phyloP scores from a whole-genome alignment of 2,329 filamentous ascomycete genomes.

The Fusarium brevicatenulatum region DNA sequence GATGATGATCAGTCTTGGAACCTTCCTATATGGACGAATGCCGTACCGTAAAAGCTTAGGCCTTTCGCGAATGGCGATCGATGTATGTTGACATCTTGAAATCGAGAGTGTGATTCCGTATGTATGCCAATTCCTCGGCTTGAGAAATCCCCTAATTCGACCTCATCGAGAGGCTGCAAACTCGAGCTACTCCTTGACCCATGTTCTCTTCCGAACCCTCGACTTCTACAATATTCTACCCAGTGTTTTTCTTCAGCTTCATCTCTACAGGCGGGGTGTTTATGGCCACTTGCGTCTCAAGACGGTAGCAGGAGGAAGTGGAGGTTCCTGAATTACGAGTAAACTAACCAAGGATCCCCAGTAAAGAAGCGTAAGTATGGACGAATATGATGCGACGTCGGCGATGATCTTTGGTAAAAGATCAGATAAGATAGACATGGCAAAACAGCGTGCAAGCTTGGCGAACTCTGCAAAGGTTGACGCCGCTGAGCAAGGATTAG shows the following conservation, averaged over 20 bases:
- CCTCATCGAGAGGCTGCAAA: neutral
- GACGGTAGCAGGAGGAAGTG: slow-evolving; percentile 27
- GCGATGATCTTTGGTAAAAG: slow-evolving; percentile 55
- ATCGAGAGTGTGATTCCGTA: neutral
- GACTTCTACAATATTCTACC: neutral
- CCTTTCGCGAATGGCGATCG: slow-evolving; percentile 5
- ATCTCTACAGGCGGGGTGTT: slow-evolving; percentile 27
- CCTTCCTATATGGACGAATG: slow-evolving; percentile 8
- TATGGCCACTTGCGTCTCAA: slow-evolving; percentile 16
- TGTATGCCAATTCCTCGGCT: neutral
- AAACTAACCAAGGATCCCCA: slow-evolving; percentile 27
- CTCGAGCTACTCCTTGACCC: neutral
- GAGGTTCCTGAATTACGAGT: slow-evolving; percentile 9
- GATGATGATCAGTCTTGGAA: neutral
- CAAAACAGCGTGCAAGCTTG: slow-evolving; percentile 10
- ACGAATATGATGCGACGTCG: slow-evolving; percentile 36
- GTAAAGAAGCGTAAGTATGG: slow-evolving; percentile 3
- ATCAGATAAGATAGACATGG: slow-evolving; percentile 41
- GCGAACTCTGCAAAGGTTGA: slow-evolving; percentile 11
- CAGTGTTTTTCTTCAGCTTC: slow-evolving; percentile 6
- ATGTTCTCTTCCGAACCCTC: neutral
- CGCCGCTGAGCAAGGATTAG: slow-evolving; percentile 15
- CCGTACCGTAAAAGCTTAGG: neutral
- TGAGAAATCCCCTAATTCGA: neutral
- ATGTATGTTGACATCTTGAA: slow-evolving; percentile 10